Conservation (phyloP, 176 grass and related monocot genomes). For the Panicum miliaceum region DNA sequence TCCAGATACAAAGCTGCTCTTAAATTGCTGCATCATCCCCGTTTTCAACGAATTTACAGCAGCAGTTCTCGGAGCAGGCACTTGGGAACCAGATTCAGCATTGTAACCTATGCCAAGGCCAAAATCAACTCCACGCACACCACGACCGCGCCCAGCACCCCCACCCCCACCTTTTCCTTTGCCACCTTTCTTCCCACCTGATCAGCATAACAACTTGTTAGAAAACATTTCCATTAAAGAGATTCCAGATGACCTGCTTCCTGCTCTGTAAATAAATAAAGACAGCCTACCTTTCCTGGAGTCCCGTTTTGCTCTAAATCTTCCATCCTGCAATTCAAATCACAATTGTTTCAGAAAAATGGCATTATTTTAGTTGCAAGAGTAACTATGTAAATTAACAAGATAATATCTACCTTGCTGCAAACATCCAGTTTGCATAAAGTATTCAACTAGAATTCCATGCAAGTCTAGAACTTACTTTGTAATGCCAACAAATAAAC, state of each 20-base stretch:
- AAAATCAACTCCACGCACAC: slow-evolving; percentile 96
- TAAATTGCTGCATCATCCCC: slow-evolving; percentile 90
- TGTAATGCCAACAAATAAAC: background rate
- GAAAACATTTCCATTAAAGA: background rate
- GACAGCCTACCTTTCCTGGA: slow-evolving; percentile 75
- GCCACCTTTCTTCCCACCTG: slow-evolving; percentile 87
- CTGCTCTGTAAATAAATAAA: slow-evolving; percentile 32
- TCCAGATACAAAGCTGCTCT: slow-evolving; percentile 87
- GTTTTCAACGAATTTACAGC: slow-evolving; percentile 68
- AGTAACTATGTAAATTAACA: background rate
- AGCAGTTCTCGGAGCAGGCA: slow-evolving; percentile 62
- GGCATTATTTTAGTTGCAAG: slow-evolving; percentile 2
- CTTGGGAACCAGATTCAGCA: slow-evolving; percentile 67
- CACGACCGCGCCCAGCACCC: slow-evolving; percentile 60
- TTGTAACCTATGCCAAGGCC: slow-evolving; percentile 92
- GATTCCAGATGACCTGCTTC: background rate
- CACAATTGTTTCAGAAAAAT: slow-evolving; percentile 19
- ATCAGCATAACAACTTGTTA: slow-evolving; percentile 31
- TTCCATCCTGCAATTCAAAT: slow-evolving; percentile 79
- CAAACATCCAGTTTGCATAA: background rate
- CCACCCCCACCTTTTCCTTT: slow-evolving; percentile 67
- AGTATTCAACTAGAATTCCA: slow-evolving; percentile 18
- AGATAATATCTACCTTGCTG: background rate
- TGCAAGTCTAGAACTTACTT: slow-evolving; percentile 14
- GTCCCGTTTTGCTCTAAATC: slow-evolving; percentile 88